phyloP scores from a whole-genome alignment of 768 basidiomycete species.

The Leucocoprinus leucothites region DNA sequence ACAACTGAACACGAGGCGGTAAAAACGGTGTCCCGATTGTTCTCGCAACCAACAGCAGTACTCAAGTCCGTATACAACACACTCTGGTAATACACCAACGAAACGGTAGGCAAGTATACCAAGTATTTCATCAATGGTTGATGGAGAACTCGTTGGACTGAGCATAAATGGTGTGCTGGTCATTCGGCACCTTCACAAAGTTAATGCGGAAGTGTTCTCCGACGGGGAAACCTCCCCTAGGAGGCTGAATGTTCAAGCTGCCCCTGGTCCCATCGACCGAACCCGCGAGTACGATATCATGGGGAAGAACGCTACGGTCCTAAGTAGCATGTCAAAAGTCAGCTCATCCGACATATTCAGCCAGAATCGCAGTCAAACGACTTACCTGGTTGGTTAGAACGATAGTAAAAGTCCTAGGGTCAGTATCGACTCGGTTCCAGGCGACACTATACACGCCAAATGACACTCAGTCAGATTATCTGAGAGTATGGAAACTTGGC shows the following conservation, averaged over 20 bases:
- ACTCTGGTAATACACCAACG: no score
- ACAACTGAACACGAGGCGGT: no score
- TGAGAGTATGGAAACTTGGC: no score
- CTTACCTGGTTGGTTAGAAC: conserved; percentile 13
- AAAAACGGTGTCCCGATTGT: no score
- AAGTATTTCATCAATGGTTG: no score
- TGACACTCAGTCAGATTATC: no score
- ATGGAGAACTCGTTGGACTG: conserved; percentile 11
- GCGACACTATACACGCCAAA: neutral
- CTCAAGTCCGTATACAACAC: no score
- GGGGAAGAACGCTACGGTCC: neutral
- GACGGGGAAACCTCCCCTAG: conserved; percentile 1
- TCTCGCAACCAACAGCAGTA: no score
- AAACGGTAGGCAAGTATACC: no score
- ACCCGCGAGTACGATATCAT: neutral
- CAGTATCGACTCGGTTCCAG: conserved; percentile 8
- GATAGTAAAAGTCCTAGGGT: conserved; percentile 3
- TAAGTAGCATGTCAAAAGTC: neutral
- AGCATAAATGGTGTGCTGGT: conserved; percentile 9
- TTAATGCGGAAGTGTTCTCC: conserved; percentile 8
- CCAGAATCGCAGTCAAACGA: neutral
- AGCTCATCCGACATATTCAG: neutral
- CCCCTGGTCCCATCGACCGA: conserved; percentile 2
- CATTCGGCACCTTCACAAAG: conserved; percentile 2
- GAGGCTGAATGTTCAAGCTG: neutral